A percentile compares a stretch with the other conserved stretches of the same genome.
phyloP scores from a whole-genome alignment of 2,329 filamentous ascomycete genomes.

The Metarhizium humberi region DNA sequence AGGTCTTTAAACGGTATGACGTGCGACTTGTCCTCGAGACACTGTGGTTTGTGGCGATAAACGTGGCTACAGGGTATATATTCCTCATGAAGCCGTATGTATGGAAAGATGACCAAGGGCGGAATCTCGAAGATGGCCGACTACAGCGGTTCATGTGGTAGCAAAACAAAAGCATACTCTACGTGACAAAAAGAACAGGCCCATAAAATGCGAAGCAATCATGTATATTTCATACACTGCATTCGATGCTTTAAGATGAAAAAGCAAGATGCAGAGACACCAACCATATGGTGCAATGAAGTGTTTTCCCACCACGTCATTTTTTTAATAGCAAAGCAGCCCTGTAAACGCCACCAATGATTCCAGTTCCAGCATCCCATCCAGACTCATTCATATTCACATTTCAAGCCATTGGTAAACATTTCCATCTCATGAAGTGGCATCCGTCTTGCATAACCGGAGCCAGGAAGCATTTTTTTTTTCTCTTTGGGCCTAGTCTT shows the following conservation, averaged over 20 bases:
- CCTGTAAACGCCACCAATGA: slow-evolving; percentile 3
- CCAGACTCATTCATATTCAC: slow-evolving; percentile 1
- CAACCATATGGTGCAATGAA: background rate
- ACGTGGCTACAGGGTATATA: slow-evolving; percentile 57
- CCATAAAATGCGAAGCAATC: background rate
- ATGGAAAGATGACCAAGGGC: slow-evolving; percentile 49
- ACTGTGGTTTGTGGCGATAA: slow-evolving; percentile 57
- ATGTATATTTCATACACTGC: background rate
- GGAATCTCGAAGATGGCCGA: slow-evolving; percentile 41
- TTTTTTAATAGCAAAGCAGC: background rate
- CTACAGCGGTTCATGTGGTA: slow-evolving; percentile 79
- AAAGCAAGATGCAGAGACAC: background rate
- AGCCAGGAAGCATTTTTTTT: background rate
- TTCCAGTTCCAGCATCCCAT: background rate
- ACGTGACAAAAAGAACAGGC: background rate
- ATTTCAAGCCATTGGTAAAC: background rate
- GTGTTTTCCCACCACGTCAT: background rate
- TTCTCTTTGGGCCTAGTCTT: background rate
- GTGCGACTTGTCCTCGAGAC: slow-evolving; percentile 52
- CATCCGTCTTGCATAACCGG: background rate
- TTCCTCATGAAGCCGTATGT: slow-evolving; percentile 61
- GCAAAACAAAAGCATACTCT: slow-evolving; percentile 7
- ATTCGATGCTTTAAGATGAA: background rate
- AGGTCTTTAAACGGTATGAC: slow-evolving; percentile 22
- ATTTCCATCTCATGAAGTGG: background rate